Base-by-base conservation (phyloP, 192 early-diverging fungal genomes). In the Backusella luteola region DNA sequence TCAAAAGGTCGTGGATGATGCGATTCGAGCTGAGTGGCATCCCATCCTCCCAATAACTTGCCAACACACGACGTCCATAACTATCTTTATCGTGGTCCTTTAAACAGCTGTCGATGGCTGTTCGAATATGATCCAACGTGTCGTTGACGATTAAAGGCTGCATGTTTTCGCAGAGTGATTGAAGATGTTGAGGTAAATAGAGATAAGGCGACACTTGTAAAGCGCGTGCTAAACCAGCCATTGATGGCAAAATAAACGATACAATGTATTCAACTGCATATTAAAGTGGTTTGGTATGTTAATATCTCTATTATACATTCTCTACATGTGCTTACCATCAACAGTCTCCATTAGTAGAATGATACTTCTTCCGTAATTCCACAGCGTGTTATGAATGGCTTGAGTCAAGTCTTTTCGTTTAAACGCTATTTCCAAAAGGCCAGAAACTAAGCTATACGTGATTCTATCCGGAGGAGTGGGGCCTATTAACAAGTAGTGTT, bases 211-310 rank as follows among this genome's bases (percentile, higher is more conserved):
- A 81, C 0, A 74, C 77, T 66, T 89, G 84, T 69, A 91, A 68
- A 34, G 89, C 86, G 19, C 87, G 79, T 29, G 85, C 80, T 14
- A 87, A 70, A 0, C 90, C 90, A 34, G 86, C 86, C n/a, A 91
- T 67, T 0, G 88, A 83, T 34, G 90, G 90, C 34, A 91, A 69
- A 46, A 87, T 78, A 75, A 89, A 87, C 17, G 79, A 81, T 63
- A 87, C 81, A n/a, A 80, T 79, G 32, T 83, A 82, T 42, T 84
- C 82, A 17, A 71, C 81, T 80, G 34, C 12, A 32, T 15, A 35
- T 17, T 15, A 3, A 44, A 17, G 2, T 3, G 32, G 32, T 32
- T 32, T 32, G 32, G 32, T 39, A 11, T 39, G 38, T 39, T 39
- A 44, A 44, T 44, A 44, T 44, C 12, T 68, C 42, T 39, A 39